Evolutionary conservation across 2,329 filamentous ascomycete genomes (phyloP).

Genomic region (Chaetoscypha palmicola): DNA sequence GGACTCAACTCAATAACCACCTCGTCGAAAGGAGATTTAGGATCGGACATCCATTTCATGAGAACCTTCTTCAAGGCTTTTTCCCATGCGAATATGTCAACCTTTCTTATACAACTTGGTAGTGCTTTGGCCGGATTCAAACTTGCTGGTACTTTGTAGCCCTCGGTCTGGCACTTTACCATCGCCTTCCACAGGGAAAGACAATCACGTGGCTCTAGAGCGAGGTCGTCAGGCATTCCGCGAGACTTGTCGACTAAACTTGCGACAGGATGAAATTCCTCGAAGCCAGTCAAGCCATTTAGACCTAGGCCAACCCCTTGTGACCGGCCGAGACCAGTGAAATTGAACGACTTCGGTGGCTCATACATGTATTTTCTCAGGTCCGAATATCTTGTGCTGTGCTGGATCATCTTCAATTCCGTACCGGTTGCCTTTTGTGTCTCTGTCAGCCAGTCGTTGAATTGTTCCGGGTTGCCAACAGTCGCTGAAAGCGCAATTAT

Average conservation of each 20-base stretch:
- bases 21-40: constrained; percentile 35
- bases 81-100: constrained; percentile 62
- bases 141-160: constrained; percentile 42
- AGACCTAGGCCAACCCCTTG: constrained; percentile 37
- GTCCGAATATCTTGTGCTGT: constrained; percentile 66
- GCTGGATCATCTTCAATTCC: constrained; percentile 60
- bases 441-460: constrained; percentile 58
- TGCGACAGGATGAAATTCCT: constrained; percentile 55
- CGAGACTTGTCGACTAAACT: constrained; percentile 54
- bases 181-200: constrained; percentile 58
- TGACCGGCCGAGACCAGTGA: constrained; percentile 31
- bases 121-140: constrained; percentile 45
- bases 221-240: constrained; percentile 61
- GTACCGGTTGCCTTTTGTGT: constrained; percentile 58
- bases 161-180: constrained; percentile 45
- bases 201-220: constrained; percentile 65
- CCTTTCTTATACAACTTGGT: constrained; percentile 52
- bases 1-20: constrained; percentile 41
- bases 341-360: constrained; percentile 38
- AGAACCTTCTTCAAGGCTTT: constrained; percentile 51
- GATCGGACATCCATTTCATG: constrained; percentile 51
- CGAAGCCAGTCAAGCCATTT: constrained; percentile 32
- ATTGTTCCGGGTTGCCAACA: constrained; percentile 66
- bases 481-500: constrained; percentile 76
- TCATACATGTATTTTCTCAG: constrained; percentile 66